phyloP scores from a whole-genome alignment of 1,139 yeast species.

The Geotrichum bryndzae region DNA sequence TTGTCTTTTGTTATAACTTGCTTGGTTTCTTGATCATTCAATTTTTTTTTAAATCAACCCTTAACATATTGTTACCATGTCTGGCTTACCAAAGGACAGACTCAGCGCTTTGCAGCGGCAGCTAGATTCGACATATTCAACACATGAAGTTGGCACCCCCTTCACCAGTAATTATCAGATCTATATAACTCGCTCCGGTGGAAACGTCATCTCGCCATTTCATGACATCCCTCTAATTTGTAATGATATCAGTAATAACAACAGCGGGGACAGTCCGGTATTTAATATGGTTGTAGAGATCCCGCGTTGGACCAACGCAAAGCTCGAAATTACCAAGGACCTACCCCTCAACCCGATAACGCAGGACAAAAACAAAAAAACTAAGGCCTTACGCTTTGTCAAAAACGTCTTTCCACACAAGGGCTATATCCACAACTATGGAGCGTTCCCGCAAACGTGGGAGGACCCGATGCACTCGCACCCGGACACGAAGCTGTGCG shows the following conservation, averaged over 20 bases:
- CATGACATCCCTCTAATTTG: constrained; percentile 85
- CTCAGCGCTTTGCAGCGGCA: background rate
- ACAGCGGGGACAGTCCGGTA: constrained; percentile 46
- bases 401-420: constrained; percentile 93
- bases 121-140: constrained; percentile 15
- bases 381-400: constrained; percentile 72
- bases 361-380: constrained; percentile 80
- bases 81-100: background rate
- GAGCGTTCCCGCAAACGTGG: constrained; percentile 98
- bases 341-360: constrained; percentile 74
- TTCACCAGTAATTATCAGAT: constrained; percentile 78
- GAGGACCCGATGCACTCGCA: constrained; percentile 55
- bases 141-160: constrained; percentile 74
- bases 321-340: constrained; percentile 80
- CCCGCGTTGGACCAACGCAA: constrained; percentile 94
- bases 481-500: constrained; percentile 52
- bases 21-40: background rate
- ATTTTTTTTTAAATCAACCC: background rate
- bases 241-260: constrained; percentile 50
- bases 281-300: constrained; percentile 90
- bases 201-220: constrained; percentile 69
- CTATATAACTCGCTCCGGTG: constrained; percentile 56
- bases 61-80: background rate
- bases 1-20: background rate
- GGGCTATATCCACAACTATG: constrained; percentile 94